phyloP scores from a whole-genome alignment of 2,329 filamentous ascomycete species.

The Parascedosporium putredinis region DNA sequence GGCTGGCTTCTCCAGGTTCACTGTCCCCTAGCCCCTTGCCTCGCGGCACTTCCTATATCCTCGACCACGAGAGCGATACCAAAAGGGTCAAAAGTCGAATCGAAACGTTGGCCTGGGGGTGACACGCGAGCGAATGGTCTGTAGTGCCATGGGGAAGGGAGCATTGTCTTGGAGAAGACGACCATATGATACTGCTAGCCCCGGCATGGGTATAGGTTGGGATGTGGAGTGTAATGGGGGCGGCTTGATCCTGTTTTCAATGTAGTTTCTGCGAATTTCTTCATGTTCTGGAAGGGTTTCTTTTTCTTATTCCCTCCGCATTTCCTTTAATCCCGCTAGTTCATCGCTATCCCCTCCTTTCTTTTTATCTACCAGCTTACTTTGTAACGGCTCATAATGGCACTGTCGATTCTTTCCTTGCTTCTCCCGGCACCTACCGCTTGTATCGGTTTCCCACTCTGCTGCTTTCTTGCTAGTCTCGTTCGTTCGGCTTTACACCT shows the following conservation, averaged over 20 bases:
- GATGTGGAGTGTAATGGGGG: neutral
- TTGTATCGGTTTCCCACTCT: too few species aligned
- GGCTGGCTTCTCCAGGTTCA: too few species aligned
- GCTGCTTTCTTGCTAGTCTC: neutral
- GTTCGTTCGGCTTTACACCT: too few species aligned
- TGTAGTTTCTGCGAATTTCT: neutral
- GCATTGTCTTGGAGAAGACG: conserved; percentile 1
- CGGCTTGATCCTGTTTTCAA: neutral
- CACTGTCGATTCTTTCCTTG: neutral
- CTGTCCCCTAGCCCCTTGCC: neutral
- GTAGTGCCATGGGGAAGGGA: neutral
- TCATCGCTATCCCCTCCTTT: neutral
- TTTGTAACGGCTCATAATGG: conserved; percentile 1
- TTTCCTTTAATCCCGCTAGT: too few species aligned
- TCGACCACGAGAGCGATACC: too few species aligned
- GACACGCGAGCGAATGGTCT: neutral
- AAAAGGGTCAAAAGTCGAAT: too few species aligned
- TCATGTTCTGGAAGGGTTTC: neutral
- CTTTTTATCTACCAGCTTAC: conserved; percentile 8
- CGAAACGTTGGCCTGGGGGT: too few species aligned
- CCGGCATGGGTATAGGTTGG: neutral
- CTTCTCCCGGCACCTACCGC: too few species aligned
- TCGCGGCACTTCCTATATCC: neutral
- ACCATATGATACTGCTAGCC: neutral
- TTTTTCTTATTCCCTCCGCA: neutral